Conservation (phyloP, 2,329 filamentous ascomycete species). For the Colletotrichum noveboracense region DNA sequence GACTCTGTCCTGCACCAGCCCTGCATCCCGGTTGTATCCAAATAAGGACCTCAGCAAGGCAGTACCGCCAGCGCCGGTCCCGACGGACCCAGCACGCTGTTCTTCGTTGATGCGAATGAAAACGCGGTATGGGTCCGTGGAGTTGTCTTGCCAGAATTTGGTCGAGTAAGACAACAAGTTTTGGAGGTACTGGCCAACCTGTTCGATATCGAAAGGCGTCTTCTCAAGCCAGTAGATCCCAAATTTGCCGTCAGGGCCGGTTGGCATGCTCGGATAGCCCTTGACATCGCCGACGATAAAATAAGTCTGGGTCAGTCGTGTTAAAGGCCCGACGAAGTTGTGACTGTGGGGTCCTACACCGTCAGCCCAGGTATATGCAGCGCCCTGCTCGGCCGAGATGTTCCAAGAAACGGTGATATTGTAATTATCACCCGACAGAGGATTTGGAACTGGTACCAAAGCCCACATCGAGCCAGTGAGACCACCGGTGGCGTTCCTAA, state of each 20-base stretch:
- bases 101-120: neutral
- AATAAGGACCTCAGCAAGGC: neutral
- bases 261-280: neutral
- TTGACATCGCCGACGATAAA: neutral
- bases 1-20: neutral
- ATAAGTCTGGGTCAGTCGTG: neutral
- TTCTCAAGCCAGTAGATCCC: constrained; percentile 1
- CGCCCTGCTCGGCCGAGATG: neutral
- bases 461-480: constrained; percentile 4
- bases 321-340: neutral
- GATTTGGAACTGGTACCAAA: neutral
- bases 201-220: neutral
- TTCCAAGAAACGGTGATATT: neutral
- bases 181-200: neutral
- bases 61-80: neutral
- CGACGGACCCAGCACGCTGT: neutral
- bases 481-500: neutral
- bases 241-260: neutral
- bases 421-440: neutral
- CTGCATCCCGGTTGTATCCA: neutral
- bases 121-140: neutral
- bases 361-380: neutral
- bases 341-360: neutral
- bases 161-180: neutral
- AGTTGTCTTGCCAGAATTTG: neutral